Conservation (phyloP, 1,139 yeast species). For the Pichia sp. region DNA sequence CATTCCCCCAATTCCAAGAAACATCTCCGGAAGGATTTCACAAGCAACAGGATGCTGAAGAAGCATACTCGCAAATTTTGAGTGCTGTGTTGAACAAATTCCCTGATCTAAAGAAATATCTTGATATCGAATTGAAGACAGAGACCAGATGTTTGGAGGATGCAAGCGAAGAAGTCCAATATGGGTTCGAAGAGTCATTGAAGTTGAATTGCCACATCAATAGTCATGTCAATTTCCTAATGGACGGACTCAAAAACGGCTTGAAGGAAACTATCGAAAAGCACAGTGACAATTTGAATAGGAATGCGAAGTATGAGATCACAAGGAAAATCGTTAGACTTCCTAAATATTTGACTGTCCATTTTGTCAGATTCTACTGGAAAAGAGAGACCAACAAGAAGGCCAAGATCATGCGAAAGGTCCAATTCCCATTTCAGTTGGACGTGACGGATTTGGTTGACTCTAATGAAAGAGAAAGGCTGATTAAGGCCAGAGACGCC, state of each 20-base stretch:
- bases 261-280: constrained; percentile 76
- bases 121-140: constrained; percentile 62
- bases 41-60: constrained; percentile 98
- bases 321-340: constrained; percentile 67
- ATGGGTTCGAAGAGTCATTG: constrained; percentile 51
- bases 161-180: constrained; percentile 43
- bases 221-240: constrained; percentile 77
- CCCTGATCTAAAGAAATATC: constrained; percentile 51
- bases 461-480: constrained; percentile 60
- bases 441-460: constrained; percentile 86
- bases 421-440: constrained; percentile 87
- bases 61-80: constrained; percentile 79
- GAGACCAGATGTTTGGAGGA: constrained; percentile 53
- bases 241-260: constrained; percentile 78
- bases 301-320: constrained; percentile 67
- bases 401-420: constrained; percentile 89
- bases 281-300: constrained; percentile 62
- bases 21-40: constrained; percentile 59
- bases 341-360: constrained; percentile 86
- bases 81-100: constrained; percentile 45
- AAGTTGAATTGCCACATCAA: constrained; percentile 89
- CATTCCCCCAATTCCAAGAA: constrained; percentile 88
- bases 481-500: constrained; percentile 71
- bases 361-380: constrained; percentile 95
- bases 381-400: constrained; percentile 86